Conservation (phyloP, 768 basidiomycete genomes). For the Harrya chromipes region DNA sequence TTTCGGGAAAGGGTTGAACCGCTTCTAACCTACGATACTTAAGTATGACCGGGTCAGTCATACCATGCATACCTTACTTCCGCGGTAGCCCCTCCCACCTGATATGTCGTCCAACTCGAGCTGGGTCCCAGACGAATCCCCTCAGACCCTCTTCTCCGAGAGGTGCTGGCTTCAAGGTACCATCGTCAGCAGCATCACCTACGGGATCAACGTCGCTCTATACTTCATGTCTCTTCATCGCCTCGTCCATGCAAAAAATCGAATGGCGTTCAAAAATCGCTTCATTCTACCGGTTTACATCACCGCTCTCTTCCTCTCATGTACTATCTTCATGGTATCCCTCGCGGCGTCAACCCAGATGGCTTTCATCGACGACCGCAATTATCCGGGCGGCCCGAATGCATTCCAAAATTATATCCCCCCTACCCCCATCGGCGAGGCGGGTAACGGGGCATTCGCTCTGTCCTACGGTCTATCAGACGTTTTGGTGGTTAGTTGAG, state of each 20-base stretch:
- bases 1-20: too few species aligned
- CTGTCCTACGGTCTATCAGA: slow-evolving; percentile 18
- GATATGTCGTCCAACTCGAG: slow-evolving; percentile 14
- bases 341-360: slow-evolving; percentile 1
- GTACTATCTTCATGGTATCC: too few species aligned
- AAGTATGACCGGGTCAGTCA: too few species aligned
- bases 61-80: too few species aligned
- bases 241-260: too few species aligned
- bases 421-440: slow-evolving; percentile 16
- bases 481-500: slow-evolving; percentile 14
- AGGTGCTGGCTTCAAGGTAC: slow-evolving; percentile 9
- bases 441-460: slow-evolving; percentile 10
- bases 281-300: too few species aligned
- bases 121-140: slow-evolving; percentile 14
- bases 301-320: too few species aligned
- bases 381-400: slow-evolving; percentile 32
- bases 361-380: slow-evolving; percentile 31
- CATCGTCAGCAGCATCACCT: too few species aligned
- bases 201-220: too few species aligned
- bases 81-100: neutral
- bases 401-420: slow-evolving; percentile 22
- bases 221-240: too few species aligned
- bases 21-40: too few species aligned
- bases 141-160: slow-evolving; percentile 17
- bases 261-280: too few species aligned